Evolutionary conservation across 2,329 filamentous ascomycete genomes (phyloP).

Genomic region (Dichotomopilus funicola): DNA sequence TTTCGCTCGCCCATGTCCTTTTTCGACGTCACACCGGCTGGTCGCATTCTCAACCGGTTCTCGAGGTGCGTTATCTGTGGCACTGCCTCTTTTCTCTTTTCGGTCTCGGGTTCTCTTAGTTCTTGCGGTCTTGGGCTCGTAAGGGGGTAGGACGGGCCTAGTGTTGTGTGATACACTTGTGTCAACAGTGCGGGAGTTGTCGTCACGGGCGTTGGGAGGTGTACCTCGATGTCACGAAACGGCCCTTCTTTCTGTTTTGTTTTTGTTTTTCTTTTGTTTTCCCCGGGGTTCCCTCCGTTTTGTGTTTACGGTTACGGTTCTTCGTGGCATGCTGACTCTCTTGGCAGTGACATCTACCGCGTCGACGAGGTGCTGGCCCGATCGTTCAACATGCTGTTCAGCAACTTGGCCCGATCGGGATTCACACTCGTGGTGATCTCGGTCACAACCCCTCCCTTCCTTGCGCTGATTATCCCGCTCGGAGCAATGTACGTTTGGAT

Average conservation of each 20-base stretch:
- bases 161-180: slow-evolving; percentile 16
- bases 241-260: not conserved
- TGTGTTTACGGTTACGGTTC: slow-evolving; percentile 4
- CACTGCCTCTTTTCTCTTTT: not conserved
- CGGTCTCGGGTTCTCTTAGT: not conserved
- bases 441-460: slow-evolving; percentile 70
- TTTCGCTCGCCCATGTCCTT: slow-evolving; percentile 98
- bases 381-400: slow-evolving; percentile 95
- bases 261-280: too few species aligned
- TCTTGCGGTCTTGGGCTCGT: not conserved
- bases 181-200: slow-evolving; percentile 10
- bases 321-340: slow-evolving; percentile 23
- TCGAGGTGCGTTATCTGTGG: slow-evolving; percentile 58
- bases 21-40: slow-evolving; percentile 93
- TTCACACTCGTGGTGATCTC: slow-evolving; percentile 88
- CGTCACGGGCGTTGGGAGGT: slow-evolving; percentile 6
- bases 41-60: slow-evolving; percentile 94
- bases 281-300: too few species aligned
- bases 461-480: slow-evolving; percentile 74
- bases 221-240: slow-evolving; percentile 12
- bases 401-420: slow-evolving; percentile 64
- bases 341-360: slow-evolving; percentile 61
- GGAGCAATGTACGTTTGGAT: slow-evolving; percentile 81
- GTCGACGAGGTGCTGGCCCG: slow-evolving; percentile 92
- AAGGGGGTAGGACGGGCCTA: slow-evolving; percentile 12